Percentiles rank a stretch among this genome's conserved stretches.
phyloP scores from a whole-genome alignment of 2,329 filamentous ascomycete species.

The Hymenoscyphus repandus region DNA sequence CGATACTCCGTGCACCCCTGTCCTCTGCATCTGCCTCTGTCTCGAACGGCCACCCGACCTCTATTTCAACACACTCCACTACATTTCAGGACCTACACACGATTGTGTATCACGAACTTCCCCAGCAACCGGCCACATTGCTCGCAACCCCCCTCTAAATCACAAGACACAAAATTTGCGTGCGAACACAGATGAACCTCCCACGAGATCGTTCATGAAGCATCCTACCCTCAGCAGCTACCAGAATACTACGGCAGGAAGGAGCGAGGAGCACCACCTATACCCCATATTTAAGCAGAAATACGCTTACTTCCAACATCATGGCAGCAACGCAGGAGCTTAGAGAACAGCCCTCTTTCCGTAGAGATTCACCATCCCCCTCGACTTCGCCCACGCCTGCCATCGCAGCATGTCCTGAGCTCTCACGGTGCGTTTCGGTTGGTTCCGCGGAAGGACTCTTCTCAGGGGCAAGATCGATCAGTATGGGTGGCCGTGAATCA shows the following conservation, averaged over 20 bases:
- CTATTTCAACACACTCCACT: slow-evolving; percentile 12
- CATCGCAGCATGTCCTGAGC: slow-evolving; percentile 51
- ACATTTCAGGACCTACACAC: background rate
- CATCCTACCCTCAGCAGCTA: background rate
- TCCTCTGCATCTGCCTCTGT: slow-evolving; percentile 1
- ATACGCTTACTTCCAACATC: slow-evolving; percentile 16
- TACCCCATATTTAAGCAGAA: slow-evolving; percentile 12
- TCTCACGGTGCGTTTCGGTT: slow-evolving; percentile 62
- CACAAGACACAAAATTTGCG: background rate
- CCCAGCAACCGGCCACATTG: slow-evolving; percentile 16
- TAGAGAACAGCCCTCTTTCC: slow-evolving; percentile 25
- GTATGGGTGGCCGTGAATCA: slow-evolving; percentile 46
- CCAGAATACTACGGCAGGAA: background rate
- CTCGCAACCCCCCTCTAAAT: background rate
- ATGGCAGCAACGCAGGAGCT: slow-evolving; percentile 37
- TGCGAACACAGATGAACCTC: background rate
- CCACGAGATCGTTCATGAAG: background rate
- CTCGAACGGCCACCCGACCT: background rate
- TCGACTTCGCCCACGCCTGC: slow-evolving; percentile 58
- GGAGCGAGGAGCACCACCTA: background rate
- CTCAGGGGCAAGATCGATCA: slow-evolving; percentile 32
- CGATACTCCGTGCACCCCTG: background rate
- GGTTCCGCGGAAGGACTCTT: slow-evolving; percentile 43
- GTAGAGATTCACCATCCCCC: slow-evolving; percentile 55
- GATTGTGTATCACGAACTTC: slow-evolving; percentile 17